Conservation (phyloP, 2,329 filamentous ascomycete species). For the Cryphonectria naterciae region DNA sequence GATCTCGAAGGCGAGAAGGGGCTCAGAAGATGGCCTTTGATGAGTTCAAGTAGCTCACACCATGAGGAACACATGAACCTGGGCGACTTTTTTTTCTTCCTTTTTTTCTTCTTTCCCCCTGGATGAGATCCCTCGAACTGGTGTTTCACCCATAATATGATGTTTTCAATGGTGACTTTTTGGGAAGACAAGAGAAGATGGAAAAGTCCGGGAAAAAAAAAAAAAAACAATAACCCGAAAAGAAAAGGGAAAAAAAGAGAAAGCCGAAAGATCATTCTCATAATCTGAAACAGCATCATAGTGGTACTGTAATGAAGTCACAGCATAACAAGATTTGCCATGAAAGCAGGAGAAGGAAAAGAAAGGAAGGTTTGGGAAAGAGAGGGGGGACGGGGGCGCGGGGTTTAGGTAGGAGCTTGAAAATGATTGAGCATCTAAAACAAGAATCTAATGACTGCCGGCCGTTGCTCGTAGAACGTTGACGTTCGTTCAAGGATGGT, state of each 20-base stretch:
- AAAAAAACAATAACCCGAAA: no score
- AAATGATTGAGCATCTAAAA: background rate
- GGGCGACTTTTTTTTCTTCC: background rate
- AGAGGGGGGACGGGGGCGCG: no score
- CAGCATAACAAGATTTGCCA: conserved; percentile 4
- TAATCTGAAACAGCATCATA: background rate
- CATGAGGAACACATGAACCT: background rate
- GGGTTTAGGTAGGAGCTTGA: background rate
- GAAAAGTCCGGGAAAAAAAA: background rate
- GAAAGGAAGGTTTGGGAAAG: background rate
- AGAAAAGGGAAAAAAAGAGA: no score
- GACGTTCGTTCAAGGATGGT: conserved; percentile 29
- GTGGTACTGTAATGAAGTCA: conserved; percentile 3
- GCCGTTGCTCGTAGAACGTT: conserved; percentile 18
- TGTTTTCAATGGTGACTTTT: background rate
- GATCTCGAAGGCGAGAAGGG: background rate
- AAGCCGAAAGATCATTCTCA: background rate
- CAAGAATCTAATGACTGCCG: conserved; percentile 9
- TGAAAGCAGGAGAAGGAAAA: background rate
- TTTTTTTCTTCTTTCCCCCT: background rate
- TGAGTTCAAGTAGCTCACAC: background rate
- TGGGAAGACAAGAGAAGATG: no score
- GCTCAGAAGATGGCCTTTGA: background rate
- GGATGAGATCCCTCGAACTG: background rate
- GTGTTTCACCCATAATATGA: background rate